Percentiles rank a stretch among this genome's conserved stretches.
Conservation (phyloP, 441 rosid genomes). For the Erodium texanum region DNA sequence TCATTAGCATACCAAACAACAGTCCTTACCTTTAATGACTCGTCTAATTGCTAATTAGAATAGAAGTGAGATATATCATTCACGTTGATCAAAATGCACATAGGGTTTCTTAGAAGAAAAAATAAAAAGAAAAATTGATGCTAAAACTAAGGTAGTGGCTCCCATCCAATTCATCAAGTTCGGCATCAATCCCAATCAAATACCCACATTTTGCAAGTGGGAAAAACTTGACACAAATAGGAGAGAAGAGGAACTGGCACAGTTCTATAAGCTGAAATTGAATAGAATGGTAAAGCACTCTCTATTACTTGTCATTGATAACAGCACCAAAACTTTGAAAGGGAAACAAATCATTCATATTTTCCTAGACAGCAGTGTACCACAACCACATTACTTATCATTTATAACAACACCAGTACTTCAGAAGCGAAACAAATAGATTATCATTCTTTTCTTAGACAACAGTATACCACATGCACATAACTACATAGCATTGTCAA, state of each 20-base stretch:
- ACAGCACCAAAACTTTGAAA: neutral
- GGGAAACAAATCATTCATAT: neutral
- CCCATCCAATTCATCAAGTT: neutral
- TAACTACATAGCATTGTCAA: neutral
- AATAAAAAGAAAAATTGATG: neutral
- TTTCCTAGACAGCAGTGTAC: neutral
- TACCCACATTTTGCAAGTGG: neutral
- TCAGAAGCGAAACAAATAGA: neutral
- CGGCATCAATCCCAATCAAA: neutral
- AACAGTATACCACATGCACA: neutral
- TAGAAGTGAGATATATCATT: neutral
- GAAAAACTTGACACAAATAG: neutral
- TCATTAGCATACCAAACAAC: slow-evolving; percentile 3
- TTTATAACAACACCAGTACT: neutral
- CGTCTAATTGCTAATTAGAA: neutral
- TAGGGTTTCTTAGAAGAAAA: neutral
- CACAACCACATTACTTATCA: slow-evolving; percentile 1
- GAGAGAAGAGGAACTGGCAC: neutral
- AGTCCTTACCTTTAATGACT: neutral
- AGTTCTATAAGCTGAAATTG: neutral
- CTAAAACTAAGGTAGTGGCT: neutral
- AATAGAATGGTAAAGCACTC: neutral
- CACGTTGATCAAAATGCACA: neutral
- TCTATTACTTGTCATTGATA: neutral
- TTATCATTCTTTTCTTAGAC: neutral